These are phyloP conservation scores for Colletotrichum tamarilloi DNA, from an alignment of 2,329 filamentous ascomycete species.

Conservation along the genomic window DNA sequence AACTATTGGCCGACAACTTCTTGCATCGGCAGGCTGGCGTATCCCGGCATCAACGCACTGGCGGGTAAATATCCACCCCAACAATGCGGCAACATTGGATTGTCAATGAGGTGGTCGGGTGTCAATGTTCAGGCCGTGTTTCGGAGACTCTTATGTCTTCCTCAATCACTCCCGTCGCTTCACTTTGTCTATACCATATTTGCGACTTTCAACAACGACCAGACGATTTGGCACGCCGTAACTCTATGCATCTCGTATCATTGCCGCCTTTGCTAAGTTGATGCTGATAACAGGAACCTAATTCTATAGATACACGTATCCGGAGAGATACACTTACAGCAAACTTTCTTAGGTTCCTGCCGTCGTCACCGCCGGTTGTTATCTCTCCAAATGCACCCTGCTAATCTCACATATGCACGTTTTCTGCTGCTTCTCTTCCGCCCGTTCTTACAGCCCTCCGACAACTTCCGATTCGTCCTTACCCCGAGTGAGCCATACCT, in stretches of 20 bases:
- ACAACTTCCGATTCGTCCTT: slow-evolving; percentile 56
- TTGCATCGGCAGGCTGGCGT: slow-evolving; percentile 8
- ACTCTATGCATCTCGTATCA: not conserved
- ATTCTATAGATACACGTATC: not conserved
- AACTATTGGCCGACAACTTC: not conserved
- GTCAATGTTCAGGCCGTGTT: slow-evolving; percentile 6
- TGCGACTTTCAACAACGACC: not conserved
- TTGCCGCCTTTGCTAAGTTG: not conserved
- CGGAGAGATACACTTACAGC: not conserved
- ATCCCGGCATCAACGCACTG: slow-evolving; percentile 20
- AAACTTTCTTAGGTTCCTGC: not conserved
- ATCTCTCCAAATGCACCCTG: slow-evolving; percentile 1
- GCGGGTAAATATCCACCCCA: not conserved
- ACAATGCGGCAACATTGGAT: slow-evolving; percentile 2
- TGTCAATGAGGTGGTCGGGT: not conserved
- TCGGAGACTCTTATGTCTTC: not conserved
- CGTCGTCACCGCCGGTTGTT: slow-evolving; percentile 8
- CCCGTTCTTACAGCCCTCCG: slow-evolving; percentile 37
- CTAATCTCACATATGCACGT: not conserved
- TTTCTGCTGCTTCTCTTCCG: not conserved
- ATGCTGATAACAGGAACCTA: not conserved
- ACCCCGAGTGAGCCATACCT: slow-evolving; percentile 67
- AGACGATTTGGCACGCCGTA: not conserved
- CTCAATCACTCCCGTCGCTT: not conserved
- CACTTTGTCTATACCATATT: not conserved